phyloP scores from a whole-genome alignment of 192 early-diverging fungal genomes.

The Coemansia brasiliensis region DNA sequence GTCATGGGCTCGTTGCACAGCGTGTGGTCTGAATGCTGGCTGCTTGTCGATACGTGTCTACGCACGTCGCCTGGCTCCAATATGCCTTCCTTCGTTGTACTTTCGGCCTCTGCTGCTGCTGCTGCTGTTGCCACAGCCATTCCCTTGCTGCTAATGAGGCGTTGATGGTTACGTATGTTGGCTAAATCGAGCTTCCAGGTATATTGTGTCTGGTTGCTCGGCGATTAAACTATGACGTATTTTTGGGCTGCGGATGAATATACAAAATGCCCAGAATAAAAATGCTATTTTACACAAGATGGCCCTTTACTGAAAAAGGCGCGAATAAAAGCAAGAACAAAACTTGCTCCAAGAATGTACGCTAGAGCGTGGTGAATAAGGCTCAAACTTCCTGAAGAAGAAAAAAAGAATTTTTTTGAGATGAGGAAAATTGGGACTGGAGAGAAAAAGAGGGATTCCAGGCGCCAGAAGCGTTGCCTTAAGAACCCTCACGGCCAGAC shows the following conservation, averaged over 20 bases:
- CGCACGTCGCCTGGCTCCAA: slow-evolving; percentile 16
- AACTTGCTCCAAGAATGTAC: not conserved
- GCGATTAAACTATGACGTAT: not conserved
- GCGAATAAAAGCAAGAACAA: not conserved
- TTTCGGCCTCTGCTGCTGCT: slow-evolving; percentile 11
- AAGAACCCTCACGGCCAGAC: slow-evolving; percentile 5
- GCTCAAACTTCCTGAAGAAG: not conserved
- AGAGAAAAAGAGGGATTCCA: not conserved
- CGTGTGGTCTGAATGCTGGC: slow-evolving; percentile 44
- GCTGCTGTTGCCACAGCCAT: slow-evolving; percentile 7
- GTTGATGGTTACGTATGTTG: no score
- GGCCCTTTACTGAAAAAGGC: not conserved
- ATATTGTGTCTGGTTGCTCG: not conserved
- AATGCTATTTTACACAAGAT: not conserved
- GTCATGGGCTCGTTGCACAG: slow-evolving; percentile 38
- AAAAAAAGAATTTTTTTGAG: no score
- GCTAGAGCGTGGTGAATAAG: not conserved
- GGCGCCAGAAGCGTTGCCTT: slow-evolving; percentile 1
- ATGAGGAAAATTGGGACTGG: not conserved
- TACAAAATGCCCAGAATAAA: not conserved
- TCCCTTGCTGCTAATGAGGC: not conserved
- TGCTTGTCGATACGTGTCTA: slow-evolving; percentile 49
- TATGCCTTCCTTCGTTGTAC: not conserved
- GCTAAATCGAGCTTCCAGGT: no score
- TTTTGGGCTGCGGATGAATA: not conserved